These are phyloP conservation scores for Coniochaeta hoffmannii DNA, from an alignment of 2,329 filamentous ascomycete species.

Conservation along the genomic window DNA sequence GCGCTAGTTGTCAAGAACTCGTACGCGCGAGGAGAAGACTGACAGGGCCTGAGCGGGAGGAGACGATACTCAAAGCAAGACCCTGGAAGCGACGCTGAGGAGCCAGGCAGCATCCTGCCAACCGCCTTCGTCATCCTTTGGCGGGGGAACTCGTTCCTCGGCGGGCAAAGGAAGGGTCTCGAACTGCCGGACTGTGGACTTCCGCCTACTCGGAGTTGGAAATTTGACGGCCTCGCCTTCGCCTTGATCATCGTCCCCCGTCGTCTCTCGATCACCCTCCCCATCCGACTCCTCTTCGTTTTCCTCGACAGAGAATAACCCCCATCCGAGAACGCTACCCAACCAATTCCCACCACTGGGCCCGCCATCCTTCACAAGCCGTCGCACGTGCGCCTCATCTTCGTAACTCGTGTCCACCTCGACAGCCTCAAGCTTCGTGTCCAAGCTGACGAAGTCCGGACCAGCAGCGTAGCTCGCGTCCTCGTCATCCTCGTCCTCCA, in stretches of 20 bases:
- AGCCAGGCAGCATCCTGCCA: conserved; percentile 65
- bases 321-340: conserved; percentile 50
- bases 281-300: conserved; percentile 43
- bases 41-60: neutral
- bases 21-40: neutral
- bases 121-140: conserved; percentile 47
- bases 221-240: neutral
- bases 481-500: neutral
- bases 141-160: conserved; percentile 38
- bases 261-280: conserved; percentile 19
- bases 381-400: conserved; percentile 52
- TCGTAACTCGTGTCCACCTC: conserved; percentile 41
- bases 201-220: conserved; percentile 14
- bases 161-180: conserved; percentile 32
- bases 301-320: conserved; percentile 55
- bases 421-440: conserved; percentile 50
- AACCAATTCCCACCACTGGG: conserved; percentile 51
- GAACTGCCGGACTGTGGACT: conserved; percentile 27
- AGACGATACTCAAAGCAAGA: conserved; percentile 38
- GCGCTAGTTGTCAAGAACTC: too few species aligned
- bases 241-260: conserved; percentile 13
- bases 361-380: conserved; percentile 46
- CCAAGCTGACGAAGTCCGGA: conserved; percentile 57
- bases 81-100: conserved; percentile 55
- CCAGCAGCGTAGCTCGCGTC: conserved; percentile 22